Evolutionary conservation across 768 basidiomycete genomes (phyloP), one percentile per base, ranked within the genome.

Genomic region (Lepiota venenata): DNA sequence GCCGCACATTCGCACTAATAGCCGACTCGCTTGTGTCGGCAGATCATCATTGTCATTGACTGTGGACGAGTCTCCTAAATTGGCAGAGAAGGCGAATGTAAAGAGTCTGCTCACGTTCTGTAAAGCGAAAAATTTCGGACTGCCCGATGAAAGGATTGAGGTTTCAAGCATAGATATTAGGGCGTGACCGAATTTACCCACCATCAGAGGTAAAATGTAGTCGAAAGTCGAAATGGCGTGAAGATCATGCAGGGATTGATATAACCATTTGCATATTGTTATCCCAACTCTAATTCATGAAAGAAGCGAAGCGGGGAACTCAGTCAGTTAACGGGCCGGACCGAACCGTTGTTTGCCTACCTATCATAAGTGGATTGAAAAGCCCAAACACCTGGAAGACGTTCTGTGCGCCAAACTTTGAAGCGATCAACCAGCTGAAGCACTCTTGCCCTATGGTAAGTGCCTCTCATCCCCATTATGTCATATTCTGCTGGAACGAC

Each of bases 311-410:
- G 35, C 43, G 18, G 32, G 37, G 25, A 18, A 47, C 14, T 21
- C 25, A 39, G 18, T 48, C 47, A 36, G 21, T 21, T 35, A 20
- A 35, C 20, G 6, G 27, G 12, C 11, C 12, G 22, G 29, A 54
- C 39, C 21, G 16, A 15, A 20, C 20, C 16, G 35, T 42, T 40
- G 42, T 10, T 20, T 52, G 44, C 75, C 37, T 64, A 85, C 80
- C 85, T 80, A 63, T 95, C 92, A 60, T 93, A 93, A n/a, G 80
- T 85, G 0, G 91, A 93, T 62, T 91, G 86, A 62, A 91, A 87
- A 3, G 91, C 91, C 32, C 86, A 81, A 21, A 83, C 81, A 3
- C 91, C 91, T 16, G 90, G 82, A 4, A 84, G 66, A 29, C 92
- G 81, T 56, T 87, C 79, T 37, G 76, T 74, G 29, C 88, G 78